Evolutionary conservation across 306 rosid genomes (phyloP), one percentile per base, ranked within the genome.

Genomic region (Rubus idaeus): DNA sequence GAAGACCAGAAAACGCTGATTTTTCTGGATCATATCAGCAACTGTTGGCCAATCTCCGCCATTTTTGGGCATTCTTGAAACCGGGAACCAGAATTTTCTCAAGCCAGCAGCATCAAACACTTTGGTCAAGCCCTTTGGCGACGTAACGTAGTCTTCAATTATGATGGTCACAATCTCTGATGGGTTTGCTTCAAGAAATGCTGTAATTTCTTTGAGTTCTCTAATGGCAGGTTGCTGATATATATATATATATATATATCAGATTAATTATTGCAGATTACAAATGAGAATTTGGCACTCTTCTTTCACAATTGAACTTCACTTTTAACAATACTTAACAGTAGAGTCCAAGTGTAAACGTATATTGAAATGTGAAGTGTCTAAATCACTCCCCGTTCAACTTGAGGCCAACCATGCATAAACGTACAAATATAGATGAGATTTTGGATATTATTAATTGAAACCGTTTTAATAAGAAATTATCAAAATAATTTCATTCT

Each of bases 51-150:
- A 95, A 70, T 95, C 80, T 63, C 82, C 89, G 4, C 99, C 99
- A 16, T 88, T 87, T 84, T 87, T 86, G 5, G 99, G 97, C 97
- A 95, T 92, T 82, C 91, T 76, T 42, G 90, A 88, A 6, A 92
- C 91, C 0, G 99, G 99, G 79, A 95, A 92, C 99, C 97, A 92
- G 83, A 78, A 95, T 53, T 89, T 90, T 77, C 81, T 84, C 66
- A 95, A 85, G 44, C 97, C 99, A 83, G 97, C 92, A 42, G 96
- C 97, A 81, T 88, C 85, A 82, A 95, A 95, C 88, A 89, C 96
- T 77, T 89, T 92, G 47, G 92, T 92, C 41, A 95, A 75, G 58
- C 99, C 97, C 67, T 87, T 92, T 72, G 97, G 96, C 1, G 99
- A 88, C 0, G 92, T 86, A 10, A 95, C 99, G 3, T 92, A 95